Evolutionary conservation across 1,284 basidiomycete species (phyloP).

Genomic region (Leccinum fuscescens): DNA sequence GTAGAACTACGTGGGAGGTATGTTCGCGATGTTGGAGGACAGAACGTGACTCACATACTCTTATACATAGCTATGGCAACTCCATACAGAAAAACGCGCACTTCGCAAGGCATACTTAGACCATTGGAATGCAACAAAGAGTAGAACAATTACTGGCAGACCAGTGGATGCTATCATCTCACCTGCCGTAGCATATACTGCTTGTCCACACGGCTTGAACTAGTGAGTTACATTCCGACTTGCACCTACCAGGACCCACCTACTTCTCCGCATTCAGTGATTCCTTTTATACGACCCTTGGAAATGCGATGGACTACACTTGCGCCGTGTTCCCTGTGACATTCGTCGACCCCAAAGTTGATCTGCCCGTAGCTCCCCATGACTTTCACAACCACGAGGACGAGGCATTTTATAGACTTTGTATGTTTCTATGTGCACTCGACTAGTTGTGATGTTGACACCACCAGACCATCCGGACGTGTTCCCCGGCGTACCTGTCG

Average conservation of each 20-base stretch:
- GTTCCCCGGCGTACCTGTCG: conserved; percentile 62
- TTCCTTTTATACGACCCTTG: conserved; percentile 57
- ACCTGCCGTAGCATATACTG: conserved; percentile 53
- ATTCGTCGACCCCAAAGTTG: conserved; percentile 51
- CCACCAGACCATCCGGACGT: conserved; percentile 55
- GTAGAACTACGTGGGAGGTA: conserved; percentile 27
- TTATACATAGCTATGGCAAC: conserved; percentile 49
- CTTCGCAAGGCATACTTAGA: conserved; percentile 54
- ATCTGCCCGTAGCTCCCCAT: conserved; percentile 43
- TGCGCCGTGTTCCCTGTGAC: conserved; percentile 67
- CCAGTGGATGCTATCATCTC: conserved; percentile 66
- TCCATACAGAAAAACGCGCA: conserved; percentile 47
- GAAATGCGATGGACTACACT: conserved; percentile 72
- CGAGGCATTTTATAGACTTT: conserved; percentile 52
- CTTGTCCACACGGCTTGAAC: conserved; percentile 56
- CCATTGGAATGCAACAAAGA: conserved; percentile 54
- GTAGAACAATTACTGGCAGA: conserved; percentile 54
- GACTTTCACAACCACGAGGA: conserved; percentile 53
- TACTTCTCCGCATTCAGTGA: conserved; percentile 34
- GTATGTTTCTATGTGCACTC: conserved; percentile 39
- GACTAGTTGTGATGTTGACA: background rate
- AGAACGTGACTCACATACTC: conserved; percentile 17
- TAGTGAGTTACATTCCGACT: conserved; percentile 34
- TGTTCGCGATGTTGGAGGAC: background rate
- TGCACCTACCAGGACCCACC: background rate